A percentile compares a stretch with the other conserved stretches of the same genome.
These are phyloP conservation scores for Syzygium syzygioides DNA, from an alignment of 441 rosid genomes.

Conservation along the genomic window DNA sequence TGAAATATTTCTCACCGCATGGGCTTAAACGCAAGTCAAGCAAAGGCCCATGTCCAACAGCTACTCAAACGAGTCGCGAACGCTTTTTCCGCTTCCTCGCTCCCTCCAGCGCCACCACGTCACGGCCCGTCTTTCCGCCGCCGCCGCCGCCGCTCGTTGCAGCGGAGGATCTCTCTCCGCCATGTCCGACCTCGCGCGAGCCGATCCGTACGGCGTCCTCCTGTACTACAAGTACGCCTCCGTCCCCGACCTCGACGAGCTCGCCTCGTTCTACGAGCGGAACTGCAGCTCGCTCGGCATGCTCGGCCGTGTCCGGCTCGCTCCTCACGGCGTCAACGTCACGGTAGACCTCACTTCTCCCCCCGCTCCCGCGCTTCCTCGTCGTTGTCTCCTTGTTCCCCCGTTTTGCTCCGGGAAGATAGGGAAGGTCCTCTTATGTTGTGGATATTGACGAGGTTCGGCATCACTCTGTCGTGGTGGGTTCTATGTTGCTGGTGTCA, in stretches of 20 bases:
- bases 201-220: conserved; percentile 50
- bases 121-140: neutral
- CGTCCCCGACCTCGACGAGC: conserved; percentile 53
- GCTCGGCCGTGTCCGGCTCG: conserved; percentile 84
- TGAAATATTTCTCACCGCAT: neutral
- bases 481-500: neutral
- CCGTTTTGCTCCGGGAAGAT: neutral
- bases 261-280: conserved; percentile 59
- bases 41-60: neutral
- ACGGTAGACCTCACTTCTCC: conserved; percentile 26
- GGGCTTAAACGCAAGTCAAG: neutral
- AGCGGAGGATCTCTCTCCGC: neutral
- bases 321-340: conserved; percentile 76
- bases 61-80: neutral
- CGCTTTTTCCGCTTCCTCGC: neutral
- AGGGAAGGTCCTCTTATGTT: neutral
- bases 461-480: neutral
- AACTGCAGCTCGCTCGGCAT: conserved; percentile 64
- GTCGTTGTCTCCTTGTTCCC: neutral
- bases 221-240: conserved; percentile 66
- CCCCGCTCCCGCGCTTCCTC: neutral
- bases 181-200: conserved; percentile 20
- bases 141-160: neutral
- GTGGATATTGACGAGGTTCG: neutral
- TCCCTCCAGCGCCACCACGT: neutral